Evolutionary conservation across 2,329 filamentous ascomycete genomes (phyloP).

Genomic region (Capronia epimyces): DNA sequence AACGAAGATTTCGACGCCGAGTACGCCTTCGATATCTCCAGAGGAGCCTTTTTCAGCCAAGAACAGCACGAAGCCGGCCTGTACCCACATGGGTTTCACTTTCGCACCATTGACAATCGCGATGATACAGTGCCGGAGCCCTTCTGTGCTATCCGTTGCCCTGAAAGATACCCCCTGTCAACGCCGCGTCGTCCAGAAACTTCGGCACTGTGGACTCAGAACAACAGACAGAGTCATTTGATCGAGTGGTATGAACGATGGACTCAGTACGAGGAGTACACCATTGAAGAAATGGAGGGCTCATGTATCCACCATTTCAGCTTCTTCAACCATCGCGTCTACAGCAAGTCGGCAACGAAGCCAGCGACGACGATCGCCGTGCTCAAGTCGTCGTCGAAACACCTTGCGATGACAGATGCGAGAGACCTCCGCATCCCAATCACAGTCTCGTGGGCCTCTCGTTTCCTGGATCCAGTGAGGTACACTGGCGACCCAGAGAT

Average conservation of each 20-base stretch:
- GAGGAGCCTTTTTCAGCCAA: neutral
- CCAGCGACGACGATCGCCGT: slow-evolving; percentile 20
- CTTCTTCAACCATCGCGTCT: slow-evolving; percentile 13
- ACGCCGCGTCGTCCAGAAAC: neutral
- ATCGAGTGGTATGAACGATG: neutral
- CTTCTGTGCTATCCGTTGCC: slow-evolving; percentile 4
- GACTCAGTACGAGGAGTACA: slow-evolving; percentile 1
- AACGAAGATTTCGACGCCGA: slow-evolving; percentile 6
- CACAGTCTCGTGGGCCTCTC: slow-evolving; percentile 8
- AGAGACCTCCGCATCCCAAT: slow-evolving; percentile 7
- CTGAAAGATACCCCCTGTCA: slow-evolving; percentile 1
- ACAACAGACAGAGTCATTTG: neutral
- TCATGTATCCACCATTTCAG: slow-evolving; percentile 21
- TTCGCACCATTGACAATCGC: slow-evolving; percentile 2
- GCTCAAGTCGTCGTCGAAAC: slow-evolving; percentile 10
- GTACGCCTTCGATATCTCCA: neutral
- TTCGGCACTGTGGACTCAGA: neutral
- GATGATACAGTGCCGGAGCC: neutral
- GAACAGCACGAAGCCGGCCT: neutral
- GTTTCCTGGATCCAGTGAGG: slow-evolving; percentile 16
- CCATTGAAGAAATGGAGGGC: neutral
- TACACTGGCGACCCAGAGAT: slow-evolving; percentile 11
- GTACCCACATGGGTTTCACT: slow-evolving; percentile 5
- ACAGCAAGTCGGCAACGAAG: slow-evolving; percentile 12
- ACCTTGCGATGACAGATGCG: slow-evolving; percentile 6